Base-by-base conservation (phyloP, 768 basidiomycete species). In the Rhizopogon rudus region DNA sequence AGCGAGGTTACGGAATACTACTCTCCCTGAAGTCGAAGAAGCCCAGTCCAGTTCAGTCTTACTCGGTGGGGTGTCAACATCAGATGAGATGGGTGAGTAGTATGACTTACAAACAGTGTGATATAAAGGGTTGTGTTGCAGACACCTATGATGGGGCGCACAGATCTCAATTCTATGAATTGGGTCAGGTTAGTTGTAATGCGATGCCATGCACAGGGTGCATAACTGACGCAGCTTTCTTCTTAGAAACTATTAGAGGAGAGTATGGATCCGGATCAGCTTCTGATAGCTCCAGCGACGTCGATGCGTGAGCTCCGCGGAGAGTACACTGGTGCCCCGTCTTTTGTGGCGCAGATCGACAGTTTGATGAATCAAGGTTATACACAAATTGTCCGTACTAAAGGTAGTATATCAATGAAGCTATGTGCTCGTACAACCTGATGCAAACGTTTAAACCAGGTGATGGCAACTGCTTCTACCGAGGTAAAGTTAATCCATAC, bases 401-500 rank as follows among this genome's bases (percentile, higher is more conserved):
- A 85, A 71, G 93, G 93, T 73, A 72, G 50, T 75, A 73, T 61
- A 52, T 65, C 35, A 46, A 40, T 50, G 42, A 41, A 41, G 25
- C 20, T 22, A 25, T 6, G 31, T 29, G 44, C 43, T 22, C 37
- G 17, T n/a, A 20, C 51, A 17, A 45, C 44, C 33, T 54, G 28
- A 51, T 41, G 55, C 35, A 17, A 8, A 46, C 4, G n/a, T 49
- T 40, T 40, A 41, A 9, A 48, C 50, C 43, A 83, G 91, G 93
- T 29, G 93, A 91, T 61, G 93, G 94, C 0, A 90, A 91, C 67
- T 96, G 94, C 67, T 96, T 95, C 70, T 97, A 95, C 68, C 79
- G 93, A 78, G 87, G 91, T 91, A 66, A 77, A 72, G 66, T 54
- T 40, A 25, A 22, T 55, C 37, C 41, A 16, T 16, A 45, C 39